Base-by-base conservation (phyloP, 2,329 filamentous ascomycete species). In the Sphaerulina populicola region DNA sequence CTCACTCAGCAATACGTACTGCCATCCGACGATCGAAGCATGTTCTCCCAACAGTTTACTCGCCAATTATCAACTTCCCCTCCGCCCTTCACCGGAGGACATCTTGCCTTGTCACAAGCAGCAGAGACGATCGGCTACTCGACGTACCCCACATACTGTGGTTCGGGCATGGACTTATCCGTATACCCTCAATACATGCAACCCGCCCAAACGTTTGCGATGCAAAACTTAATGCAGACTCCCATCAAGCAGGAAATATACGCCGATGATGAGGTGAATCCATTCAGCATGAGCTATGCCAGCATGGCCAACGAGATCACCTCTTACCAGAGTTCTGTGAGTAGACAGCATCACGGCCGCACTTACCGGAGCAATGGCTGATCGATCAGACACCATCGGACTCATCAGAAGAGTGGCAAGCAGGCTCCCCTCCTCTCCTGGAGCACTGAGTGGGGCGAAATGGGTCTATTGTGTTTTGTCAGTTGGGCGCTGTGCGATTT, bases 11-110 rank as follows among this genome's bases (percentile, higher is more conserved):
- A 65, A 50, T 65, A 64, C 49, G 53, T 62, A 27, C 55, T 64
- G 12, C 62, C 64, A 10, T 60, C 62, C 7, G 83, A 88, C 62
- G 82, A 88, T 59, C 72, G 74, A 51, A 62, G 81, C 55, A 76
- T 86, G 70, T 87, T 86, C 69, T 70, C 75, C 30, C 74, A 78
- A 50, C 81, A 83, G 64, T 82, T 82, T 65, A 80, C 80, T 47
- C 78, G 85, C 51, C 82, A 85, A 60, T 74, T 83, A 51, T 87
- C 84, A 35, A 79, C 82, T 65, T 86, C 83, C 51, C 85, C 85
- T 47, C 83, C 84, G 50, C 80, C 84, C 45, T 83, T 85, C 63
- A 71, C 73, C 48, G 52, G 57, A 9, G 52, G 57, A 9, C 86
- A 86, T 71, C 77, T 80, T 48, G 69, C 80, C n/a, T 86, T 86